Conservation (phyloP, 2,329 filamentous ascomycete genomes). For the Thelonectria rubi region DNA sequence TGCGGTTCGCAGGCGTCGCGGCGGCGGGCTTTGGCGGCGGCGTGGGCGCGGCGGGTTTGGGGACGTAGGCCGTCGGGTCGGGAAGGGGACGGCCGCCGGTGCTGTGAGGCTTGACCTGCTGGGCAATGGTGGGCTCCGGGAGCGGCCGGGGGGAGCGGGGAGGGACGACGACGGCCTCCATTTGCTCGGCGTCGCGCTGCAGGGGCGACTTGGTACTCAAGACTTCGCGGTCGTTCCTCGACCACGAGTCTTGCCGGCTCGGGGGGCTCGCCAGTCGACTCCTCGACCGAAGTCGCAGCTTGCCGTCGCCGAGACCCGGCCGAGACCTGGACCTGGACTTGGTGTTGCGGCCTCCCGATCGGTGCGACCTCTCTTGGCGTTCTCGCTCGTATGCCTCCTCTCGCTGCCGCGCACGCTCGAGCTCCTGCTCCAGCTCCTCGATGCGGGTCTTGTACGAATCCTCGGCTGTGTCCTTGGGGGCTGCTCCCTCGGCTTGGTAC, state of each 20-base stretch:
- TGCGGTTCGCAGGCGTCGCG: constrained; percentile 53
- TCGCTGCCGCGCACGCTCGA: constrained; percentile 69
- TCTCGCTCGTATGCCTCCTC: constrained; percentile 70
- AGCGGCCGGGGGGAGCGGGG: constrained; percentile 53
- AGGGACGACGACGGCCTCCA: constrained; percentile 37
- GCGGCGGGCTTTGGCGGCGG: constrained; percentile 33
- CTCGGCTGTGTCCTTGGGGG: constrained; percentile 44
- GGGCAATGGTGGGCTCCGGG: constrained; percentile 47
- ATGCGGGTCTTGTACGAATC: constrained; percentile 72
- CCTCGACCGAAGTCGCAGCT: constrained; percentile 46
- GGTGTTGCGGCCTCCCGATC: constrained; percentile 18
- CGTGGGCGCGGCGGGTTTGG: constrained; percentile 30
- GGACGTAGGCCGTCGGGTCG: constrained; percentile 31
- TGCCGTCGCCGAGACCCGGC: constrained; percentile 29
- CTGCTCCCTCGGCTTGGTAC: constrained; percentile 76
- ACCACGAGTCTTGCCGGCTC: constrained; percentile 69
- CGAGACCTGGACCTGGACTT: constrained; percentile 38
- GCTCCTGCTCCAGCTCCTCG: constrained; percentile 79
- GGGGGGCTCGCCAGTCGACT: constrained; percentile 50
- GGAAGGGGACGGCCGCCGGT: constrained; percentile 45
- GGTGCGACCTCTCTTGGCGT: constrained; percentile 59
- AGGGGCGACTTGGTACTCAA: constrained; percentile 63
- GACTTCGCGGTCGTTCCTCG: constrained; percentile 70
- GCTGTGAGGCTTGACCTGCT: constrained; percentile 49
- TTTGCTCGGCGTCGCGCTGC: constrained; percentile 47